Evolutionary conservation across 208 protist genomes (phyloP), one percentile per base, ranked within the genome.

Genomic region (Novymonas esmeraldas): DNA sequence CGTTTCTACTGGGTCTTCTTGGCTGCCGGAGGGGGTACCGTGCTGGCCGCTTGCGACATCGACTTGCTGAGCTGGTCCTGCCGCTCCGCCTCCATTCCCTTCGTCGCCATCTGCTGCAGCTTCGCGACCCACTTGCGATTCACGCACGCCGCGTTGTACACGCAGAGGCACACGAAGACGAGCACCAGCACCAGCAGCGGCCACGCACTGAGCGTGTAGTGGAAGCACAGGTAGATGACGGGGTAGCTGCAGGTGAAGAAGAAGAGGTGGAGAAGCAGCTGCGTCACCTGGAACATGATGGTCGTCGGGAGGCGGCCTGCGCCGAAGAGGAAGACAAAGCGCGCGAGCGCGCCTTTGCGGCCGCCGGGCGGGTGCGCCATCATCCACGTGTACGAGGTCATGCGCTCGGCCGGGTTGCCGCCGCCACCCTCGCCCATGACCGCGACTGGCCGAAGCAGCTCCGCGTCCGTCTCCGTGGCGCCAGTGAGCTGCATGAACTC

Each of bases 301-400:
- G 76, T 83, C 31, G 82, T 83, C 6, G 83, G 74, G 26, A 84
- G 61, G 14, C 79, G 83, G 6, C 72, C 69, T 14, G 41, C 64
- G 2, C 86, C 86, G 29, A 89, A 77, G 41, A 81, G 72, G 3
- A 73, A 65, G 26, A 82, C 74, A 45, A 92, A 82, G 22, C 78
- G 69, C 45, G 83, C 83, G 18, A 80, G 81, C 11, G 79, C 18
- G n/a, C 82, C 78, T 6, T 82, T 72, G 45, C 78, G 76, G 5
- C 82, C 86, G 18, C 76, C 70, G 0, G 82, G 86, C 16, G 86
- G 86, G 56, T 84, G 64, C 58, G 79, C 73, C 74, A 92, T 82
- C 82, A 92, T 87, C 82, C 82, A 92, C 39, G 74, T 81, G 69
- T 89, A 89, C 20, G 85, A 81, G 28, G 79, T 89, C 63, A 84